phyloP scores from a whole-genome alignment of 129 eudicot genomes.

The Artemisia annua region DNA sequence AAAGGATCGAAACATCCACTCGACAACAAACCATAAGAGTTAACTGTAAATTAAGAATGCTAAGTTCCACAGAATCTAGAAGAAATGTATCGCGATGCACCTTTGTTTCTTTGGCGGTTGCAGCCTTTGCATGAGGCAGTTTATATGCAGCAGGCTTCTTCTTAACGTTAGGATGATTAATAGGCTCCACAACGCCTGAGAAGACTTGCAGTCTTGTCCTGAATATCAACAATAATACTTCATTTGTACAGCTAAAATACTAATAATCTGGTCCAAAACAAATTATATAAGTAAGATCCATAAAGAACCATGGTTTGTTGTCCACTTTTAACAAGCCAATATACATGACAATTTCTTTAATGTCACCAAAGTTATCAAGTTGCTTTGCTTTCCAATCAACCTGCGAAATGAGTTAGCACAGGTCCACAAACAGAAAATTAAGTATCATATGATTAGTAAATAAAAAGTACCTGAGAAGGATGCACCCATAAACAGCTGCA shows the following conservation, averaged over 20 bases:
- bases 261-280: neutral
- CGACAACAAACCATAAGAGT: neutral
- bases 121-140: conserved; percentile 91
- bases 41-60: neutral
- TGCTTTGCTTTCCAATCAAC: conserved; percentile 95
- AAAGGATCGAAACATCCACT: neutral
- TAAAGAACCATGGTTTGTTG: conserved; percentile 48
- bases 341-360: conserved; percentile 66
- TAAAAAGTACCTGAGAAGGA: conserved; percentile 55
- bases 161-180: conserved; percentile 46
- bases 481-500: conserved; percentile 96
- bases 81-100: conserved; percentile 31
- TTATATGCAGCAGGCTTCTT: conserved; percentile 95
- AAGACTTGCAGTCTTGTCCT: conserved; percentile 71
- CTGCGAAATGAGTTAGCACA: conserved; percentile 41
- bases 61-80: neutral
- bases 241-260: conserved; percentile 19
- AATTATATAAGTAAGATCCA: neutral
- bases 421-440: neutral
- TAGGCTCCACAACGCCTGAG: conserved; percentile 43
- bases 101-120: conserved; percentile 84
- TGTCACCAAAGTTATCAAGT: conserved; percentile 74
- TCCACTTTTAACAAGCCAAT: conserved; percentile 63
- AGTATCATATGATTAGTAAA: conserved; percentile 1
- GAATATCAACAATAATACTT: conserved; percentile 13